phyloP scores from a whole-genome alignment of 2,329 filamentous ascomycete species.

The Pseudopithomyces chartarum region DNA sequence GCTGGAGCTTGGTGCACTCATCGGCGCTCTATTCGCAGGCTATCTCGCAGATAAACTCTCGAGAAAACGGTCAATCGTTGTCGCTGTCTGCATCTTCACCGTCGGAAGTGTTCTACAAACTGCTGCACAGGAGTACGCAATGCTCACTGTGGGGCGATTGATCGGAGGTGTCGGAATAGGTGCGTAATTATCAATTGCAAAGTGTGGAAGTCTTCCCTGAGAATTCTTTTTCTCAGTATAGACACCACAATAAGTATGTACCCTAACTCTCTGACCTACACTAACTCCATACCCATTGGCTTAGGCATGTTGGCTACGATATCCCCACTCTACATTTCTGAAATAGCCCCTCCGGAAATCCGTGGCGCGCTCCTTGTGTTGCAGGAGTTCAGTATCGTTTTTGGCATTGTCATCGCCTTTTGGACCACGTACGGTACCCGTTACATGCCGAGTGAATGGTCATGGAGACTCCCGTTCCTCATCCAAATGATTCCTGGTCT shows the following conservation, averaged over 20 bases:
- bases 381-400: slow-evolving; percentile 54
- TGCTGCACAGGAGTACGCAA: slow-evolving; percentile 55
- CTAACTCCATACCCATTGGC: too few relatives aligned
- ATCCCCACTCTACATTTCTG: slow-evolving; percentile 59
- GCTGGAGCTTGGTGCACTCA: slow-evolving; percentile 59
- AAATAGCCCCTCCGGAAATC: slow-evolving; percentile 57
- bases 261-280: too few relatives aligned
- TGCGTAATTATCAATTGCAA: too few relatives aligned
- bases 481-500: slow-evolving; percentile 52
- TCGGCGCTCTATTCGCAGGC: slow-evolving; percentile 43
- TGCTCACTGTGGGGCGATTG: slow-evolving; percentile 56
- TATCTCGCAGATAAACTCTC: slow-evolving; percentile 60
- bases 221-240: too few relatives aligned
- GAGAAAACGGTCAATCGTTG: slow-evolving; percentile 57
- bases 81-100: slow-evolving; percentile 58
- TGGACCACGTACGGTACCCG: slow-evolving; percentile 61
- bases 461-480: slow-evolving; percentile 55
- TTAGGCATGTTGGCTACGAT: slow-evolving; percentile 53
- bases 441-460: slow-evolving; percentile 48
- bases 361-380: slow-evolving; percentile 56
- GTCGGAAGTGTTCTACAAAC: slow-evolving; percentile 59
- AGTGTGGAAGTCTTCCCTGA: too few relatives aligned
- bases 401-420: slow-evolving; percentile 57
- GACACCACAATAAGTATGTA: too few relatives aligned
- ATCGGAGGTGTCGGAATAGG: slow-evolving; percentile 57